phyloP scores from a whole-genome alignment of 2,329 filamentous ascomycete genomes.

The Penicillium verrucosum region DNA sequence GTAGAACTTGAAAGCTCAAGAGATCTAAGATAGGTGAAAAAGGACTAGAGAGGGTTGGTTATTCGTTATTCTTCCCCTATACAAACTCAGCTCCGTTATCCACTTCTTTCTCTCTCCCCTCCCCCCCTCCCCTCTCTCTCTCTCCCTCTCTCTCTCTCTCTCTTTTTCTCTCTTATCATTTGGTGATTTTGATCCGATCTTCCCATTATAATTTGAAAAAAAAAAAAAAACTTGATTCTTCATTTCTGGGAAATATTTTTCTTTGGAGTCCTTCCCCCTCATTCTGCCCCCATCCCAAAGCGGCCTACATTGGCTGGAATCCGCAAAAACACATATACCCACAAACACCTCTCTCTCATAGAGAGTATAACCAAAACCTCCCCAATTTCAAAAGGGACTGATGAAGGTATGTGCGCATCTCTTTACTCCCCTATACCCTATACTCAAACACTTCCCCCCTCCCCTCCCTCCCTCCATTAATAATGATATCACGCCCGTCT shows the following conservation, averaged over 20 bases:
- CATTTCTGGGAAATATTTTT: neutral
- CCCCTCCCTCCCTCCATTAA: slow-evolving; percentile 8
- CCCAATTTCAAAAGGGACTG: slow-evolving; percentile 25
- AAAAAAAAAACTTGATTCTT: neutral
- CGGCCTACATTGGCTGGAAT: slow-evolving; percentile 12
- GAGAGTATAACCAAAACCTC: neutral
- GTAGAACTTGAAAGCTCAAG: neutral
- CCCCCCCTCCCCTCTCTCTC: slow-evolving; percentile 9
- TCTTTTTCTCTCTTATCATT: neutral
- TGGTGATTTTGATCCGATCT: neutral
- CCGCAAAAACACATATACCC: slow-evolving; percentile 16
- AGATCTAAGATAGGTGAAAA: neutral
- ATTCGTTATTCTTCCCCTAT: slow-evolving; percentile 9
- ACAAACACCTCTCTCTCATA: slow-evolving; percentile 14
- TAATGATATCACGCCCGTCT: slow-evolving; percentile 29
- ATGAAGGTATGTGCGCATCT: slow-evolving; percentile 28
- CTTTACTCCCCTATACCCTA: neutral
- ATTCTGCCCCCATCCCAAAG: slow-evolving; percentile 12
- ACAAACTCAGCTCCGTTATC: slow-evolving; percentile 21
- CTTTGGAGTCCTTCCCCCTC: neutral
- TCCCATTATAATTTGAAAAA: neutral
- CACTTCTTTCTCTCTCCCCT: slow-evolving; percentile 15
- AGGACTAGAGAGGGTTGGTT: neutral
- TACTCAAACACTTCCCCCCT: neutral
- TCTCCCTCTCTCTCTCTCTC: neutral